Evolutionary conservation across 148 eudicot species (phyloP).

Genomic region (Camellia sinensis): DNA sequence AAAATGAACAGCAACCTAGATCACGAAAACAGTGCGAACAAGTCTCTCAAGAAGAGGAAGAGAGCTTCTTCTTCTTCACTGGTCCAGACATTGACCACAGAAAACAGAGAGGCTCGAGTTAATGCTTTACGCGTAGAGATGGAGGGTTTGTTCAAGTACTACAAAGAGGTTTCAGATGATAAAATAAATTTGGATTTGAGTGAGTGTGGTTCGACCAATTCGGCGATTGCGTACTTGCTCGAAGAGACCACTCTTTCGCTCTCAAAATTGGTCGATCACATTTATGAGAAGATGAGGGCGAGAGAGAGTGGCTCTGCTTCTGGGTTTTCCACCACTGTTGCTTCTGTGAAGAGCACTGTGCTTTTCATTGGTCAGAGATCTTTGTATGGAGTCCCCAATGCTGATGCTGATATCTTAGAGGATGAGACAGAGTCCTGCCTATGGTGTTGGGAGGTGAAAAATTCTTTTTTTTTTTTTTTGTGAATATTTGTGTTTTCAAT

Average conservation of each 20-base stretch:
- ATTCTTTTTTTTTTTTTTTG: not conserved
- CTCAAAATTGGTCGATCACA: conserved; percentile 49
- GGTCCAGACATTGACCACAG: conserved; percentile 16
- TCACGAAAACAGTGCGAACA: conserved; percentile 18
- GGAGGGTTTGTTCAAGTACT: conserved; percentile 47
- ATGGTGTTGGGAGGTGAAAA: conserved; percentile 95
- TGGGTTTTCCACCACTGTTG: conserved; percentile 30
- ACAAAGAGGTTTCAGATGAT: conserved; percentile 36
- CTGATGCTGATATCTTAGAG: conserved; percentile 76
- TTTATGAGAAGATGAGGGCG: conserved; percentile 53
- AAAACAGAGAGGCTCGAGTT: conserved; percentile 49
- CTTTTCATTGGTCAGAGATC: conserved; percentile 67
- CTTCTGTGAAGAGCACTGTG: conserved; percentile 67
- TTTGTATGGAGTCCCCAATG: conserved; percentile 54
- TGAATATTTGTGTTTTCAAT: not conserved
- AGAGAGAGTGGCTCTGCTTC: conserved; percentile 21
- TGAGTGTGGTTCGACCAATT: conserved; percentile 26
- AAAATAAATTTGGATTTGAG: conserved; percentile 22
- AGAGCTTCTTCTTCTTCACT: conserved; percentile 11
- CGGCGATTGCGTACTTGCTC: conserved; percentile 59
- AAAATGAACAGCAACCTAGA: not conserved
- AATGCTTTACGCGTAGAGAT: conserved; percentile 41
- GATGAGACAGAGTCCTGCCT: conserved; percentile 66
- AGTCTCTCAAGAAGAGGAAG: conserved; percentile 55
- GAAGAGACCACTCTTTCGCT: conserved; percentile 70